Conservation (phyloP, 2,329 filamentous ascomycete genomes). For the Setomelanomma holmii region DNA sequence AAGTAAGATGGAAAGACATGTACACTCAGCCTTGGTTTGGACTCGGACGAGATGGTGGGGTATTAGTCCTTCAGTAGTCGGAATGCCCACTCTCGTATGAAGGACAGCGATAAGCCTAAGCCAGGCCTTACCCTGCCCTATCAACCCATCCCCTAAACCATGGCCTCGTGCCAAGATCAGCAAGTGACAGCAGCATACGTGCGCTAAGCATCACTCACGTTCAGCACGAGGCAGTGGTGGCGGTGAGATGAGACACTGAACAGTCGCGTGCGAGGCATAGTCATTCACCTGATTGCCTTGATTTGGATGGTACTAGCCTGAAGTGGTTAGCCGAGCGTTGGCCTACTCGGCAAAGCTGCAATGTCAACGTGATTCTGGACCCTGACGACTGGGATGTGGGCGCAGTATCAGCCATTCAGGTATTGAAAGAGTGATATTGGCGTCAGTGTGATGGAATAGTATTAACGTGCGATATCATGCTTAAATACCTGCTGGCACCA, state of each 20-base stretch:
- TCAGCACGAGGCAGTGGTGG: conserved; percentile 7
- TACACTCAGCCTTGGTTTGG: conserved; percentile 1
- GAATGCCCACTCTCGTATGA: background rate
- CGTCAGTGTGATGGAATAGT: background rate
- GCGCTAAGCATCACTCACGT: conserved; percentile 11
- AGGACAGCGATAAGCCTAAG: background rate
- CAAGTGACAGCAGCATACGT: conserved; percentile 8
- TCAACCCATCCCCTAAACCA: background rate
- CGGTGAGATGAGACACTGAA: conserved; percentile 11
- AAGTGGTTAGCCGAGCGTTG: background rate
- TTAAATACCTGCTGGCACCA: background rate
- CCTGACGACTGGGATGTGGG: background rate
- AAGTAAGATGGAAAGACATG: conserved; percentile 1
- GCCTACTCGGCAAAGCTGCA: conserved; percentile 9
- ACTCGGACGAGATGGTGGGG: background rate
- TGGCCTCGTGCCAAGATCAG: background rate
- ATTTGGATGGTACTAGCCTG: background rate
- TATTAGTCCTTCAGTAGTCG: background rate
- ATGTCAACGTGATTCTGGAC: background rate
- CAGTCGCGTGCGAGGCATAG: conserved; percentile 6
- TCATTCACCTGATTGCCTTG: conserved; percentile 13
- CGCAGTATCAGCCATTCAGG: background rate
- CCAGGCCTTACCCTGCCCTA: conserved; percentile 1
- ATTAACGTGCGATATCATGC: conserved; percentile 1
- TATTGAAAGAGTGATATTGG: background rate